Percentiles rank a stretch among this genome's conserved stretches.
phyloP scores from a whole-genome alignment of 169 alveolate species.

The Cryptosporidium viatorum region DNA sequence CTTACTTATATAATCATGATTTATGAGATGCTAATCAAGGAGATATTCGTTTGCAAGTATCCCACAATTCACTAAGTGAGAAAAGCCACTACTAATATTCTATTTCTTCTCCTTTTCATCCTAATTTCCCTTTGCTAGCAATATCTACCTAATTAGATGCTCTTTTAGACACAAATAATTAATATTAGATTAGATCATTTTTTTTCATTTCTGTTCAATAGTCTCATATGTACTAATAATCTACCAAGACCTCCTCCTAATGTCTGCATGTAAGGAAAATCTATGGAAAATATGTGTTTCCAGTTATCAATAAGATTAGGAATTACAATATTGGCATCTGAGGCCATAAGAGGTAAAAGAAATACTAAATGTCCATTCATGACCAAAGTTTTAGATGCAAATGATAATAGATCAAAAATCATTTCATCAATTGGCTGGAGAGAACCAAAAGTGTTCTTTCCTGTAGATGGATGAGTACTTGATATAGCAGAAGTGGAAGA shows the following conservation, averaged over 20 bases:
- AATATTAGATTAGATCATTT: not conserved
- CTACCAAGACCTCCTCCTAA: conserved; percentile 71
- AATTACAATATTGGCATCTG: conserved; percentile 6
- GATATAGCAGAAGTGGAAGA: not conserved
- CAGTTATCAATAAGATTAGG: not conserved
- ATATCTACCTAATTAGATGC: not conserved
- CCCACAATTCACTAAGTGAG: not conserved
- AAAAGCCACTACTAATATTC: not conserved
- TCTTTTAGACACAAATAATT: not conserved
- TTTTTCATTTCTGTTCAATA: not conserved
- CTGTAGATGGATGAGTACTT: not conserved
- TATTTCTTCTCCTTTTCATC: not conserved
- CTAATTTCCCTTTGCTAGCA: not conserved
- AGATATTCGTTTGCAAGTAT: not conserved
- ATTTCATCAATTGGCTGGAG: conserved; percentile 55
- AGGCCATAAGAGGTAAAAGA: conserved; percentile 79
- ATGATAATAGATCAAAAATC: conserved; percentile 76
- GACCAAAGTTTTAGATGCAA: conserved; percentile 81
- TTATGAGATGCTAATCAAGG: not conserved
- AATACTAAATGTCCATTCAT: conserved; percentile 85
- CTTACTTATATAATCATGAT: not conserved
- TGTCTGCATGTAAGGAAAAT: conserved; percentile 41
- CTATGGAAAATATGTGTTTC: conserved; percentile 3
- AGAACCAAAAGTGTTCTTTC: not conserved
- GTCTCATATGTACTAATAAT: conserved; percentile 33